Conservation (phyloP, 306 rosid genomes). For the Dryas drummondii region DNA sequence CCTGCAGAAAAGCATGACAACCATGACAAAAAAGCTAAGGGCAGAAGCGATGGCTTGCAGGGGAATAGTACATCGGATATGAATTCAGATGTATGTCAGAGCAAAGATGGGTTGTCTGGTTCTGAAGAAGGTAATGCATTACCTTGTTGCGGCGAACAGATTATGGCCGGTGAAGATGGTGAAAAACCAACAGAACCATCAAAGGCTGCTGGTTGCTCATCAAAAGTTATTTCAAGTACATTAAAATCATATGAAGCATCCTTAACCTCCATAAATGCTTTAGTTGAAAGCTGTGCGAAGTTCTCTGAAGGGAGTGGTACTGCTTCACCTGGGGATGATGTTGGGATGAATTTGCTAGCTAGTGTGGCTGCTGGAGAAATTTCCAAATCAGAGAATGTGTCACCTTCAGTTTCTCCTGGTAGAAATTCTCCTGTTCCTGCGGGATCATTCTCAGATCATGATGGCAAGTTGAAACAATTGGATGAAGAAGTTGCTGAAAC, state of each 20-base stretch:
- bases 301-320: slow-evolving; percentile 61
- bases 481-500: slow-evolving; percentile 35
- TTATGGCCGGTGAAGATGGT: slow-evolving; percentile 47
- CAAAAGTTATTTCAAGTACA: slow-evolving; percentile 43
- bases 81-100: slow-evolving; percentile 49
- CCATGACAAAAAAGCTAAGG: slow-evolving; percentile 47
- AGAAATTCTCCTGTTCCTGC: slow-evolving; percentile 42
- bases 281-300: slow-evolving; percentile 81
- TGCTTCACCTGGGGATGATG: slow-evolving; percentile 57
- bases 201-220: slow-evolving; percentile 47
- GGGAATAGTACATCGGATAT: slow-evolving; percentile 47
- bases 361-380: slow-evolving; percentile 86
- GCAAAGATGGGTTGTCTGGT: slow-evolving; percentile 40
- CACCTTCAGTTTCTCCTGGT: slow-evolving; percentile 60
- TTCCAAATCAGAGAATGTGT: slow-evolving; percentile 56
- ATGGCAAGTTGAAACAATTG: slow-evolving; percentile 35
- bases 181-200: slow-evolving; percentile 41
- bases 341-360: slow-evolving; percentile 86
- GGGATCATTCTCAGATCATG: slow-evolving; percentile 39
- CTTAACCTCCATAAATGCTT: slow-evolving; percentile 71
- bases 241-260: slow-evolving; percentile 63
- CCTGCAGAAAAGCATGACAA: slow-evolving; percentile 67
- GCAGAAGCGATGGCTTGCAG: slow-evolving; percentile 41
- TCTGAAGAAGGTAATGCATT: slow-evolving; percentile 53
- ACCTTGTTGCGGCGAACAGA: slow-evolving; percentile 38